Conservation (phyloP, 108 stramenopile species). For the Mediolabrus comicus region DNA sequence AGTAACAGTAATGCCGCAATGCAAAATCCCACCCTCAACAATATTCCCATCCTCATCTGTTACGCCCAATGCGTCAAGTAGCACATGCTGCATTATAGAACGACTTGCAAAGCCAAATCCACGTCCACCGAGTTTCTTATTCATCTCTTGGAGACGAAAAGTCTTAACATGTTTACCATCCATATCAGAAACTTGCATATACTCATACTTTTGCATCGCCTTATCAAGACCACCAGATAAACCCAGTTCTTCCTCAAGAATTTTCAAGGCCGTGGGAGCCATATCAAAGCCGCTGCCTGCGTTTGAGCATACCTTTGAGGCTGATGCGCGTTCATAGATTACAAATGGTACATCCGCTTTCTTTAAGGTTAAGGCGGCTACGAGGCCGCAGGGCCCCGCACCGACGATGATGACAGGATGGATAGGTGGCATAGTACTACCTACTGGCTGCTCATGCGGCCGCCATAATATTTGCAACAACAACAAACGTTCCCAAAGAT, state of each 20-base stretch:
- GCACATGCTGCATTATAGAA: background rate
- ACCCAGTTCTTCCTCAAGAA: constrained; percentile 24
- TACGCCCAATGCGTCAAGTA: background rate
- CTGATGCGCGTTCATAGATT: constrained; percentile 19
- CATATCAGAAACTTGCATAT: constrained; percentile 1
- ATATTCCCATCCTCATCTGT: constrained; percentile 1
- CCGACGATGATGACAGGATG: constrained; percentile 59
- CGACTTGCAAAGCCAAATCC: constrained; percentile 9
- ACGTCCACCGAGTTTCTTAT: background rate
- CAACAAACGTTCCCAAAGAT: too few relatives aligned
- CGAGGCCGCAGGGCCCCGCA: constrained; percentile 57
- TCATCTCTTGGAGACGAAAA: background rate
- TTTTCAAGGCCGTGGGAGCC: constrained; percentile 21
- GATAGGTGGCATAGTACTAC: too few relatives aligned
- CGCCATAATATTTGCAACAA: too few relatives aligned
- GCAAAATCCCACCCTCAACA: background rate
- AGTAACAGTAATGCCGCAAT: background rate
- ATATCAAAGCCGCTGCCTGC: constrained; percentile 31
- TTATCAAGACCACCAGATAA: background rate
- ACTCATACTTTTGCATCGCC: constrained; percentile 1
- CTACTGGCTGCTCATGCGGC: constrained; percentile 10
- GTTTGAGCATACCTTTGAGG: constrained; percentile 25
- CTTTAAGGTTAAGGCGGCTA: constrained; percentile 44
- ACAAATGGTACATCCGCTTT: constrained; percentile 20
- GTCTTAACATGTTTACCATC: background rate